Percentiles rank a stretch among this genome's conserved stretches.
Evolutionary conservation across 1,139 yeast genomes (phyloP).

Genomic region (Wickerhamiella pararugosa): DNA sequence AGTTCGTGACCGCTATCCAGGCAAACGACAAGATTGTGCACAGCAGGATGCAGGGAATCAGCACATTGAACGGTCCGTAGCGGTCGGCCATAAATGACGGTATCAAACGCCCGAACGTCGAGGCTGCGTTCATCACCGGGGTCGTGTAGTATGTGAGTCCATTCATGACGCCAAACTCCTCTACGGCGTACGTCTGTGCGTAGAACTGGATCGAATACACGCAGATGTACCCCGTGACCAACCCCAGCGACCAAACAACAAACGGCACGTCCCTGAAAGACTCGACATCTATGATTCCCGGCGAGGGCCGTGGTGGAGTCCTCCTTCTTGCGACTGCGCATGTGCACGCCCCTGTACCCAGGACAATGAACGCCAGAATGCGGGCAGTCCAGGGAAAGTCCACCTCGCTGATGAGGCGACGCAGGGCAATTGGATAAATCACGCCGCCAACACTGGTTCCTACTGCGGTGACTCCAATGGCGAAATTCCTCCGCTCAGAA

Average conservation of each 20-base stretch:
- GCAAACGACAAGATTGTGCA: slow-evolving; percentile 20
- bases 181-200: slow-evolving; percentile 21
- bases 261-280: slow-evolving; percentile 22
- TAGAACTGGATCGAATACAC: slow-evolving; percentile 26
- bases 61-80: slow-evolving; percentile 33
- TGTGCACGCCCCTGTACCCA: slow-evolving; percentile 17
- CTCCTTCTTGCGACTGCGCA: slow-evolving; percentile 17
- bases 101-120: slow-evolving; percentile 36
- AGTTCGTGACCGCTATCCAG: slow-evolving; percentile 26
- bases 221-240: slow-evolving; percentile 23
- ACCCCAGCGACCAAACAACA: slow-evolving; percentile 20
- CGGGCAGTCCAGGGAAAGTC: slow-evolving; percentile 26
- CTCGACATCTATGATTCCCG: slow-evolving; percentile 19
- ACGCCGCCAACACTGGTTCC: slow-evolving; percentile 38
- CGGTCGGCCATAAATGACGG: slow-evolving; percentile 35
- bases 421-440: slow-evolving; percentile 21
- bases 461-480: slow-evolving; percentile 39
- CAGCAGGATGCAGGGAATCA: slow-evolving; percentile 21
- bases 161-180: slow-evolving; percentile 7
- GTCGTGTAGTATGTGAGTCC: slow-evolving; percentile 24
- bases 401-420: slow-evolving; percentile 17
- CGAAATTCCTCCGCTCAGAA: slow-evolving; percentile 36
- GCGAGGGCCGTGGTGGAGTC: slow-evolving; percentile 21
- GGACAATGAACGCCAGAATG: slow-evolving; percentile 19
- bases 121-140: slow-evolving; percentile 38